Evolutionary conservation across 192 early-diverging fungal genomes (phyloP).

Genomic region (Phycomyces nitens): DNA sequence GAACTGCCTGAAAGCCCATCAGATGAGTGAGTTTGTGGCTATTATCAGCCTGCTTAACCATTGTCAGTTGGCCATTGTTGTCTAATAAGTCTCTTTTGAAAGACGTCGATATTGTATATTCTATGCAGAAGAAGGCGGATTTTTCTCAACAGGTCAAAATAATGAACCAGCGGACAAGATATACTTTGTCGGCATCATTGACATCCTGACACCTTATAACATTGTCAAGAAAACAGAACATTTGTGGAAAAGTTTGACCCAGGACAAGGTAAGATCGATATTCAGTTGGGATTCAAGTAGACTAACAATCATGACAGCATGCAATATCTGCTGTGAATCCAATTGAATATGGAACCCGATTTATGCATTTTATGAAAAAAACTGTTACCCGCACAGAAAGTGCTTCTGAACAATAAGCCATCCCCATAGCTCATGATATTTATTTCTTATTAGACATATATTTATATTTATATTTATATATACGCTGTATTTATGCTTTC

Average conservation of each 20-base stretch:
- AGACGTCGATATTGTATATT: conserved; percentile 78
- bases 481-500: too few species aligned
- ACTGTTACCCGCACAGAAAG: background rate
- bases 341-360: conserved; percentile 77
- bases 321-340: conserved; percentile 84
- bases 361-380: conserved; percentile 75
- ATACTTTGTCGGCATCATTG: conserved; percentile 95
- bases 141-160: conserved; percentile 67
- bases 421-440: background rate
- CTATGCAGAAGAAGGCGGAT: conserved; percentile 90
- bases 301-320: conserved; percentile 9
- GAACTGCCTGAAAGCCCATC: conserved; percentile 54
- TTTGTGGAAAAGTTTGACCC: conserved; percentile 74
- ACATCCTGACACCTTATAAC: conserved; percentile 94
- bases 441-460: background rate
- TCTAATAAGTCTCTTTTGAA: background rate
- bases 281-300: background rate
- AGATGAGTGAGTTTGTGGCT: conserved; percentile 31
- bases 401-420: too few species aligned
- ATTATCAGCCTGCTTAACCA: background rate
- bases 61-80: background rate
- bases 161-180: conserved; percentile 60
- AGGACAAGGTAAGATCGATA: conserved; percentile 57
- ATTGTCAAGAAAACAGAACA: conserved; percentile 83
- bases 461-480: background rate